Evolutionary conservation across 805 yeast species (phyloP), one percentile per base, ranked within the genome.

Genomic region (Wickerhamiella shivajii): DNA sequence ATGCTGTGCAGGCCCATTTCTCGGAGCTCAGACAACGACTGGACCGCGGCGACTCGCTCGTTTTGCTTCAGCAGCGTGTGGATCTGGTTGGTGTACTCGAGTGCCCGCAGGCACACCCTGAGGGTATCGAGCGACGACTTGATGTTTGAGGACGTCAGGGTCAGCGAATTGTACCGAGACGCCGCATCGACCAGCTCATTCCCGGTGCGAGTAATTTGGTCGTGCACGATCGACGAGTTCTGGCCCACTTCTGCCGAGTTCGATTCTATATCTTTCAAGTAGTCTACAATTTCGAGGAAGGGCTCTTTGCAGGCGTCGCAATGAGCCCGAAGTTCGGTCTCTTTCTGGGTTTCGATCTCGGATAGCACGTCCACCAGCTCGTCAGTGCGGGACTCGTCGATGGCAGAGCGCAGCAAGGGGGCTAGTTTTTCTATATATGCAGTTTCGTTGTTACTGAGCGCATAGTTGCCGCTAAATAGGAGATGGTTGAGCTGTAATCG

Each of bases 21-120:
- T 25, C 74, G 72, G 41, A 87, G 60, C 46, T 75, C 83, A 39
- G 83, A 85, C 33, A 84, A 59, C 44, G 77, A 70, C 52, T 83
- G 81, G 45, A 90, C 67, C 0, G 96, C 96, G 39, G 78, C 78
- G 52, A 81, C 85, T 45, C 79, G 80, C 44, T 75, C 74, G 45
- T 73, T 72, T 39, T 71, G 72, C 34, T 73, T 69, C 40, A 83
- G 77, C 49, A 85, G 60, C 24, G 79, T 85, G 50, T 83, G 81
- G 31, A 84, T 79, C 47, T 74, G 78, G 55, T 84, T 85, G 11
- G 93, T 78, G 44, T 78, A 67, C 48, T 85, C 93, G 36, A 87
- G 63, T 7, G 85, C 85, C 42, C 77, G 83, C 16, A 85, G 61
- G 44, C 93, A 77, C 31, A 74, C 64, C 35, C 68, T 71, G 22